Percentiles rank a stretch among this genome's conserved stretches.
phyloP scores from a whole-genome alignment of 768 basidiomycete species.

The Lactarius evosmus region DNA sequence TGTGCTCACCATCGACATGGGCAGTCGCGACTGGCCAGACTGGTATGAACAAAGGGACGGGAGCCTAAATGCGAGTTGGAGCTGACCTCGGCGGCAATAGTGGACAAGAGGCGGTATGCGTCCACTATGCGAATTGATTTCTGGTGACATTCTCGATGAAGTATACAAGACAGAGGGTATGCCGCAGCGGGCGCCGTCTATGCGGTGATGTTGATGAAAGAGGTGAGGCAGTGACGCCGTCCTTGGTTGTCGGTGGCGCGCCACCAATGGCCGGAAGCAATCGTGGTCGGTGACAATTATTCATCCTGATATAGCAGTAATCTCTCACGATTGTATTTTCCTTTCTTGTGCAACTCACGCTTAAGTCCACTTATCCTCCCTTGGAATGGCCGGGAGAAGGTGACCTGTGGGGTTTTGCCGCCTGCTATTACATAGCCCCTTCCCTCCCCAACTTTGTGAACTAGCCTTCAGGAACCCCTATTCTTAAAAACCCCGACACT shows the following conservation, averaged over 20 bases:
- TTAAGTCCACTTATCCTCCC: slow-evolving; percentile 19
- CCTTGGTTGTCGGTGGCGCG: neutral
- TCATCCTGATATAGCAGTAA: neutral
- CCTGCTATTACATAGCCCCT: neutral
- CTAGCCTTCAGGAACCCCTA: neutral
- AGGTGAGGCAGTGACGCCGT: neutral
- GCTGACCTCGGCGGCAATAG: slow-evolving; percentile 70
- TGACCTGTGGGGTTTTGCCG: neutral
- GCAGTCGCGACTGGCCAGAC: slow-evolving; percentile 48
- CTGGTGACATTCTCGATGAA: slow-evolving; percentile 37
- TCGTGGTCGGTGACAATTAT: neutral
- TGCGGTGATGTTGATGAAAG: slow-evolving; percentile 3
- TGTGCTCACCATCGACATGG: slow-evolving; percentile 58
- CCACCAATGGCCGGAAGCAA: neutral
- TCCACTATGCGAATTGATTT: slow-evolving; percentile 34
- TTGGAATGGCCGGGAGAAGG: neutral
- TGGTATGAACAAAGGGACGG: slow-evolving; percentile 12
- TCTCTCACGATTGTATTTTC: slow-evolving; percentile 12
- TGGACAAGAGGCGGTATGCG: slow-evolving; percentile 62
- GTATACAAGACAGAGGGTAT: slow-evolving; percentile 14
- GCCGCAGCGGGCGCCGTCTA: slow-evolving; percentile 2
- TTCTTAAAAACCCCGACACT: slow-evolving; percentile 1
- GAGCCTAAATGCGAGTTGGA: slow-evolving; percentile 10
- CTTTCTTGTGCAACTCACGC: slow-evolving; percentile 18
- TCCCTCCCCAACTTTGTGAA: slow-evolving; percentile 3